phyloP scores from a whole-genome alignment of 495 filamentous ascomycete genomes.

The Hypoxylon rickii region DNA sequence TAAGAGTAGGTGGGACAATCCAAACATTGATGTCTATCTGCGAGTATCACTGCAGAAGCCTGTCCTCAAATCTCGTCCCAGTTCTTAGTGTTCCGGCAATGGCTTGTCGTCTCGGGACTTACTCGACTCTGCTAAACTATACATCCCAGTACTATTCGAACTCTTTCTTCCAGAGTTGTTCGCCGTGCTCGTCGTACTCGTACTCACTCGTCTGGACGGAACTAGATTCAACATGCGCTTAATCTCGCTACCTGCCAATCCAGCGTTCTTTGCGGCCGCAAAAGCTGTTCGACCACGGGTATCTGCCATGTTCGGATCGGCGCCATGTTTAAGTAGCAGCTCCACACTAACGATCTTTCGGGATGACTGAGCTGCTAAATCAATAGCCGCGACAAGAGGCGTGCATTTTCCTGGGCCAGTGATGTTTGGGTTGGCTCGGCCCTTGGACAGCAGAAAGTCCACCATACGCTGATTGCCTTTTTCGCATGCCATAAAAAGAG shows the following conservation, averaged over 20 bases:
- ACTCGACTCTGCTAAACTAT: neutral
- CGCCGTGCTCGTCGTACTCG: neutral
- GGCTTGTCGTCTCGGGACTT: neutral
- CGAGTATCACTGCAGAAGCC: no score
- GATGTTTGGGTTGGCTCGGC: constrained; percentile 24
- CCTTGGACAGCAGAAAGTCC: constrained; percentile 14
- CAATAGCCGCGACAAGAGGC: constrained; percentile 32
- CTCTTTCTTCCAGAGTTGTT: constrained; percentile 6
- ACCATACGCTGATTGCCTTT: constrained; percentile 34
- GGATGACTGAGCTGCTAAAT: constrained; percentile 17
- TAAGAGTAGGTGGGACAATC: no score
- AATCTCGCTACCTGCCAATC: constrained; percentile 26
- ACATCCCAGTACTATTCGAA: constrained; percentile 6
- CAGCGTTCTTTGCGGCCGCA: constrained; percentile 27
- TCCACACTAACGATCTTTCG: constrained; percentile 28
- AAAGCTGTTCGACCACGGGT: constrained; percentile 23
- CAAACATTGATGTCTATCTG: no score
- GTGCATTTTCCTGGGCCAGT: constrained; percentile 17
- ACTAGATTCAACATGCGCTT: constrained; percentile 21
- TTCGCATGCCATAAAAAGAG: constrained; percentile 35
- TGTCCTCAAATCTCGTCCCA: no score
- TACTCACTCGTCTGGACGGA: constrained; percentile 11
- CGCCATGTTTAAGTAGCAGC: constrained; percentile 33
- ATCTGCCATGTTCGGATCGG: constrained; percentile 30
- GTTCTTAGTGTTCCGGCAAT: no score